Evolutionary conservation across 2,329 filamentous ascomycete genomes (phyloP), one percentile per base, ranked within the genome.

Genomic region (Cryphonectria radicalis): DNA sequence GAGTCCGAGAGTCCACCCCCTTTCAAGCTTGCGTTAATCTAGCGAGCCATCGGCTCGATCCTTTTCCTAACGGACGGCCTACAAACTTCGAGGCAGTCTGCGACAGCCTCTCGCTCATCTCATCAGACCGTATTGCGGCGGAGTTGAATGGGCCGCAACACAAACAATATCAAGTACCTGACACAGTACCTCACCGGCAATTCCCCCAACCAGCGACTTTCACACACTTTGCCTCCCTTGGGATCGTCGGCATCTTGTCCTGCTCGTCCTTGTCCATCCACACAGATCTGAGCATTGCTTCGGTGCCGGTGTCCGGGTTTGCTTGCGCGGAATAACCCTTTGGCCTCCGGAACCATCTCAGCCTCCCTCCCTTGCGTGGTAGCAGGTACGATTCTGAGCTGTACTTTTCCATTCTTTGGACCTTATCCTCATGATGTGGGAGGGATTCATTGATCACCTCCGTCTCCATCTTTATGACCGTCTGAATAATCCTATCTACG

Each of bases 61-160:
- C 46, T 5, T 0, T 32, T 35, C 3, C 28, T 32, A 13, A 32
- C 5, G 3, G 55, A 59, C 28, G 14, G 19, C 55, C 19, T 59
- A 46, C 53, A n/a, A 60, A 50, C 17, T 4, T 28, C 35, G 28
- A 67, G 62, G 65, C 64, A 62, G 68, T 42, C 66, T 57, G 50
- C 66, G 42, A 32, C 46, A 59, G 53, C 63, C 62, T 37, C 46
- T 55, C 66, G 32, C 32, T 57, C 43, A 42, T 53, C 63, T 55
- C 63, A 57, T 63, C 60, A 68, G 60, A 63, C 63, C 43, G 62
- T 63, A n/a, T 64, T 46, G 28, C 63, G 63, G 43, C 67, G 63
- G 28, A 46, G 62, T 37, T 40, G 64, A 8, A 40, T 40, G 65
- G 68, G 65, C 55, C 59, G 53, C 53, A 67, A 65, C 53, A 68